Base-by-base conservation (phyloP, 2,329 filamentous ascomycete genomes). In the Acarospora socialis region DNA sequence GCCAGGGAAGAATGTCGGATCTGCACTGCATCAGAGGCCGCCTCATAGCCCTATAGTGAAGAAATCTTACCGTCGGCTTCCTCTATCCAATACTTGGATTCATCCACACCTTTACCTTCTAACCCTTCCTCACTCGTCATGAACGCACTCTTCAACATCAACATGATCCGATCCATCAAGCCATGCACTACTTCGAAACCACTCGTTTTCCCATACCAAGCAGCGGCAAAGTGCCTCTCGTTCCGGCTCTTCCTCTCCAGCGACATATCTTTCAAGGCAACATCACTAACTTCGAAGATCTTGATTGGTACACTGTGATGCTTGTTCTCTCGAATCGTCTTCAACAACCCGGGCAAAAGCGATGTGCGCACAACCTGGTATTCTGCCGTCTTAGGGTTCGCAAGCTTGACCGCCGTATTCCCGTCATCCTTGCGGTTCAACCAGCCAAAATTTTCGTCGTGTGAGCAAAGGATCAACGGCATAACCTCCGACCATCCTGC, bases 401-500 rank as follows among this genome's bases (percentile, higher is more conserved):
- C 81, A 23, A 94, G 76, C 46, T 74, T 77, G 44, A 94, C 73
- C 17, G 82, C 84, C 0, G 77, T 83, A 36, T 69, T 77, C 42
- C 82, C 82, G 47, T 92, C 81, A 45, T 94, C 86, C 50, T 76
- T 75, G 50, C 84, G 78, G 61, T 93, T 93, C 31, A 98, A 66
- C 80, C 82, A 94, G 37, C 69, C 77, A 55, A 95, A 98, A 63
- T 98, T 98, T 67, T 98, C 90, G 50, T 95, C 87, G 55, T 94
- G 84, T 27, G 83, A 92, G 67, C 90, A 98, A 34, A 98, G 73
- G 45, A 93, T 95, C 17, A 98, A 68, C 16, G 90, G 87, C 71
- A 98, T 77, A 34, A 93, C 87, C 62, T 98, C 90, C 34, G 74
- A 78, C 90, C 90, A 98, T 37, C 90, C 90, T 4, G 87, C 79